These are phyloP conservation scores for Margaritispora aquatica DNA, from an alignment of 495 filamentous ascomycete genomes.

Conservation along the genomic window DNA sequence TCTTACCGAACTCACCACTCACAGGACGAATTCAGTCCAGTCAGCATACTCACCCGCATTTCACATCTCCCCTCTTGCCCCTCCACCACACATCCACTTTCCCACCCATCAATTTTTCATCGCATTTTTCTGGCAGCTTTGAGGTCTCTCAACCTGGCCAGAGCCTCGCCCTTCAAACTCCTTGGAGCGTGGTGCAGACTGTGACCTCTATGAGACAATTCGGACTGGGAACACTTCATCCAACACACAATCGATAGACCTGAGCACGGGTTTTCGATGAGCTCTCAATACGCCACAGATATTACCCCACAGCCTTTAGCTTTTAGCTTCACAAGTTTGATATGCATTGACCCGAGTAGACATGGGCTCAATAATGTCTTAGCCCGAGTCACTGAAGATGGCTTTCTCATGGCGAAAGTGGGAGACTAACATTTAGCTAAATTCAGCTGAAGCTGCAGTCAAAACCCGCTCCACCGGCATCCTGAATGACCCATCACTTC, in stretches of 20 bases:
- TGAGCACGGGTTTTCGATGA: neutral
- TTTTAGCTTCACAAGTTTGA: neutral
- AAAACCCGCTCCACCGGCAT: neutral
- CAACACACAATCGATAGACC: neutral
- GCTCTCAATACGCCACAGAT: neutral
- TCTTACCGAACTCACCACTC: neutral
- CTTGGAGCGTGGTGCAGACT: neutral
- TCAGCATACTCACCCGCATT: neutral
- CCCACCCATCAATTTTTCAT: neutral
- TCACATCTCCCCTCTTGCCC: neutral
- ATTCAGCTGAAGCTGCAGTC: neutral
- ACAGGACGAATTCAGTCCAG: neutral
- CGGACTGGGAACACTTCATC: no score
- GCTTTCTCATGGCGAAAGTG: neutral
- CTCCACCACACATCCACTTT: neutral
- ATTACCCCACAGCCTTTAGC: constrained; percentile 9
- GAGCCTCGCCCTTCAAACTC: neutral
- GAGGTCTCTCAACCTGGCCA: neutral
- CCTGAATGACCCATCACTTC: neutral
- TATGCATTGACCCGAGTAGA: neutral
- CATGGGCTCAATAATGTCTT: neutral
- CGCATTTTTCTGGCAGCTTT: neutral
- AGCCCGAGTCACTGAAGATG: neutral
- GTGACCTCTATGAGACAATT: neutral
- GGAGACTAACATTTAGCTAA: neutral